phyloP scores from a whole-genome alignment of 202 grass and related monocot genomes.

The Carex sylvatica region DNA sequence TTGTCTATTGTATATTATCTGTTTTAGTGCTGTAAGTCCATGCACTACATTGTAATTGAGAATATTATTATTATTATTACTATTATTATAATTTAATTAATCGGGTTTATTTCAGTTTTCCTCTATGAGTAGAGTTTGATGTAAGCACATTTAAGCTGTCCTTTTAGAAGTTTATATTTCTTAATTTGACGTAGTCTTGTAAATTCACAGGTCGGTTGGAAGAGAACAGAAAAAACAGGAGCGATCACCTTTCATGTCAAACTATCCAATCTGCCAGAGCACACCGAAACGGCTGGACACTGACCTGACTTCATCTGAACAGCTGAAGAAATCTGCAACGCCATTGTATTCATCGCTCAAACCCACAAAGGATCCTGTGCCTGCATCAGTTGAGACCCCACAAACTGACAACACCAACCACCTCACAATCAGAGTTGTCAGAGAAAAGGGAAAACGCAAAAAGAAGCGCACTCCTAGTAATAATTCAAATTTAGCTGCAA shows the following conservation, averaged over 20 bases:
- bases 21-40: neutral
- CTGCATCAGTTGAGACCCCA: conserved; percentile 29
- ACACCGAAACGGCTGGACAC: conserved; percentile 36
- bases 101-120: neutral
- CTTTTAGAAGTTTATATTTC: neutral
- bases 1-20: neutral
- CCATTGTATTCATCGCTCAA: conserved; percentile 29
- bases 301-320: conserved; percentile 37
- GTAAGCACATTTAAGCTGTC: neutral
- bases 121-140: neutral
- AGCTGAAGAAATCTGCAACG: conserved; percentile 37
- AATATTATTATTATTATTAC: neutral
- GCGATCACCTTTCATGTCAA: conserved; percentile 22
- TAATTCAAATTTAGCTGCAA: conserved; percentile 48
- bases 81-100: neutral
- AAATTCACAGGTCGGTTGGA: conserved; percentile 41
- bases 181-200: conserved; percentile 20
- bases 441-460: conserved; percentile 58
- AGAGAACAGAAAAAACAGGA: conserved; percentile 58
- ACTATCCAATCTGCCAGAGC: conserved; percentile 32
- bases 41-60: neutral
- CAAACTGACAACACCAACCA: conserved; percentile 40
- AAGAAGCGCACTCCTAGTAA: conserved; percentile 47
- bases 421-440: conserved; percentile 69
- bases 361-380: conserved; percentile 38